Percentiles rank a stretch among this genome's conserved stretches.
These are phyloP conservation scores for Chalaropsis ovoidea DNA, from an alignment of 2,329 filamentous ascomycete species.

Conservation along the genomic window DNA sequence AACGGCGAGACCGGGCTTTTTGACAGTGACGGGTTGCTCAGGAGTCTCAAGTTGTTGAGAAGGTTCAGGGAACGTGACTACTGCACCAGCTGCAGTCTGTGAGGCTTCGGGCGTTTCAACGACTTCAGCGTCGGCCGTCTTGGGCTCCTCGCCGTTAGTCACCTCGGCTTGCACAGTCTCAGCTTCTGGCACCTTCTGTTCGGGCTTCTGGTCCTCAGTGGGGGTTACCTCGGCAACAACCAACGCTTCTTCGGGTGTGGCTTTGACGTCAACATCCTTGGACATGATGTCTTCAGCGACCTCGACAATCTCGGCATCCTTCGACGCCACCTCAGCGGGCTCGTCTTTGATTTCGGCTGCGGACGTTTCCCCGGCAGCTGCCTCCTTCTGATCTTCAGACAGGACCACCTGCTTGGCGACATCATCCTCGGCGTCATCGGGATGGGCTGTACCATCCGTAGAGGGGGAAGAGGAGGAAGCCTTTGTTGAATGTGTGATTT, in stretches of 20 bases:
- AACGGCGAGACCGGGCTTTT: background rate
- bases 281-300: conserved; percentile 19
- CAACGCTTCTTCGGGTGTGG: background rate
- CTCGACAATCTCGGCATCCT: conserved; percentile 9
- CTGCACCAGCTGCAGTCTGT: background rate
- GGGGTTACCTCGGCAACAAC: background rate
- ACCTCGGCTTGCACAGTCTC: background rate
- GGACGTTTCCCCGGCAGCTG: background rate
- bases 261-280: background rate
- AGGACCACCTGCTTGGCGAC: background rate
- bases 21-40: background rate
- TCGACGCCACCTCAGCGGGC: background rate
- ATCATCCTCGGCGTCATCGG: conserved; percentile 33
- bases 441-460: conserved; percentile 49
- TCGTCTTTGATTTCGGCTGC: conserved; percentile 20
- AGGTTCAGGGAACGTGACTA: too few relatives aligned
- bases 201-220: background rate
- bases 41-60: background rate
- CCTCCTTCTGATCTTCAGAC: background rate
- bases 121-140: background rate
- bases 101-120: background rate
- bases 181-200: background rate
- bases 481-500: conserved; percentile 50
- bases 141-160: background rate
- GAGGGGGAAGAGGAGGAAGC: conserved; percentile 55